Conservation (phyloP, 495 filamentous ascomycete genomes). For the Talaromyces borbonicus region DNA sequence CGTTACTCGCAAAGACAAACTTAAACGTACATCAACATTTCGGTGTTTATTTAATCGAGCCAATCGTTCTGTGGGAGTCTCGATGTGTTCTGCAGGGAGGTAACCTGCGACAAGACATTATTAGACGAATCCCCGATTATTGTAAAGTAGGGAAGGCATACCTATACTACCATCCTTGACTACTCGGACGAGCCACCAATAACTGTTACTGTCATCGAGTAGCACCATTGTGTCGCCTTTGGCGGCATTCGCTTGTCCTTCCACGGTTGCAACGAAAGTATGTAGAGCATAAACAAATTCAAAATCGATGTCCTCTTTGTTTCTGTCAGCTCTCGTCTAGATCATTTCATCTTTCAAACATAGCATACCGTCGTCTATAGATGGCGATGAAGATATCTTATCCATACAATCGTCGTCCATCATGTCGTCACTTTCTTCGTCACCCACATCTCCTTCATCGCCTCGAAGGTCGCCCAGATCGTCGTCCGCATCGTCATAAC, state of each 20-base stretch:
- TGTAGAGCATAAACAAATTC: slow-evolving; percentile 98
- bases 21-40: slow-evolving; percentile 81
- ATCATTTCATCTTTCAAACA: background rate
- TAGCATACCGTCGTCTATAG: slow-evolving; percentile 94
- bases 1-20: background rate
- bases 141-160: slow-evolving; percentile 27
- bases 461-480: slow-evolving; percentile 25
- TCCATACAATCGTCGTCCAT: slow-evolving; percentile 90
- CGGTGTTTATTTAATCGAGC: slow-evolving; percentile 94
- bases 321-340: slow-evolving; percentile 24
- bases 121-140: slow-evolving; percentile 12
- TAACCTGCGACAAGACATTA: slow-evolving; percentile 58
- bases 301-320: slow-evolving; percentile 96
- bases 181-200: slow-evolving; percentile 98
- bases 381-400: slow-evolving; percentile 95
- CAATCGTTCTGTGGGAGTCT: slow-evolving; percentile 91
- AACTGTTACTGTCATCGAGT: slow-evolving; percentile 98
- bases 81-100: slow-evolving; percentile 94
- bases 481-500: slow-evolving; percentile 27
- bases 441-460: slow-evolving; percentile 38
- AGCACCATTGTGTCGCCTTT: slow-evolving; percentile 99
- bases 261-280: slow-evolving; percentile 94
- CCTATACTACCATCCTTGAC: slow-evolving; percentile 97
- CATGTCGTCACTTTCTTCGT: slow-evolving; percentile 58
- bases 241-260: slow-evolving; percentile 94